These are phyloP conservation scores for Tillandsia leiboldiana DNA, from an alignment of 176 grass and related monocot species.

Conservation along the genomic window DNA sequence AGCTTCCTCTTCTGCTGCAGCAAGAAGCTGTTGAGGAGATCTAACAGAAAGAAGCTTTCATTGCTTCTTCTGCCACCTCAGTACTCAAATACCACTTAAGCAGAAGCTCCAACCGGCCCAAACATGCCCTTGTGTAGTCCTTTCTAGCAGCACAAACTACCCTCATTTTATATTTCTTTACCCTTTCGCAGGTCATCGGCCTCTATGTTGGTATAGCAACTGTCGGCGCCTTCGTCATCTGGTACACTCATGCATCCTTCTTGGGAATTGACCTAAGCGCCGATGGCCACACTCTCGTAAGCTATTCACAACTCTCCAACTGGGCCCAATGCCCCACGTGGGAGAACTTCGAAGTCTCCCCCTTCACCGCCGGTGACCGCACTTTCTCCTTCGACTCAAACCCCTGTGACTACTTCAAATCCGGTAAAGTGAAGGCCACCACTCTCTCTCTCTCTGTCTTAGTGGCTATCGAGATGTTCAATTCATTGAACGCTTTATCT, in stretches of 20 bases:
- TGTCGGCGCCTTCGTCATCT: slow-evolving; percentile 34
- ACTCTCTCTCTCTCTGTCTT: slow-evolving; percentile 44
- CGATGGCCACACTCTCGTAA: slow-evolving; percentile 34
- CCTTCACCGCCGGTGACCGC: slow-evolving; percentile 19
- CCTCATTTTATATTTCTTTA: too few relatives aligned
- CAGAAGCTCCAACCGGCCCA: too few relatives aligned
- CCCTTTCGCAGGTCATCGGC: slow-evolving; percentile 21
- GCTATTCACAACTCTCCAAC: slow-evolving; percentile 30
- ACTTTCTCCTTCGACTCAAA: slow-evolving; percentile 23
- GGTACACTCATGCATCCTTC: slow-evolving; percentile 37
- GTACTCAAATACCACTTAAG: too few relatives aligned
- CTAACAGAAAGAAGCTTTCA: too few relatives aligned
- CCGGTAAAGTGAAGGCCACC: slow-evolving; percentile 34
- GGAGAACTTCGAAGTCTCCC: slow-evolving; percentile 26
- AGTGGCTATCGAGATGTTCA: slow-evolving; percentile 44
- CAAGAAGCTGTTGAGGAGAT: too few relatives aligned
- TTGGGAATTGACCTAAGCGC: slow-evolving; percentile 26
- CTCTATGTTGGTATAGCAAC: slow-evolving; percentile 35
- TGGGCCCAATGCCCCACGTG: slow-evolving; percentile 33
- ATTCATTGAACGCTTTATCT: slow-evolving; percentile 38
- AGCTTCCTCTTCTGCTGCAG: not conserved
- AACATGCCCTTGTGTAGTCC: too few relatives aligned
- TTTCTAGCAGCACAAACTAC: too few relatives aligned
- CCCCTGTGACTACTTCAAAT: slow-evolving; percentile 22
- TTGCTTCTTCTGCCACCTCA: too few relatives aligned